Evolutionary conservation across 2,329 filamentous ascomycete species (phyloP), one percentile per base, ranked within the genome.

Genomic region (Cladorrhinum sp.): DNA sequence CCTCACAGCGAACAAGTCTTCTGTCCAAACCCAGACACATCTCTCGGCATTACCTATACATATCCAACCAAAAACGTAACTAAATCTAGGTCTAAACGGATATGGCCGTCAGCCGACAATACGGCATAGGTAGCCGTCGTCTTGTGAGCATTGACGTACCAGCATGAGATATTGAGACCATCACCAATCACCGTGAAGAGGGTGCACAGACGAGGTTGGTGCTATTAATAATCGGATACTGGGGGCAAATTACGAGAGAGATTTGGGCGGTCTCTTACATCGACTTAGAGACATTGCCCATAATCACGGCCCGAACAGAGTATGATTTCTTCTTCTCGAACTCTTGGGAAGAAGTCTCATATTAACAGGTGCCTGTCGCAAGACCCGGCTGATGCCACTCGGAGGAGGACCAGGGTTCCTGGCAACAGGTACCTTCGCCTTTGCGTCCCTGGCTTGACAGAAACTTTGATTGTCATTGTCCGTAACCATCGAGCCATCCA

Each of bases 401-500:
- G 16, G 18, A 45, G 18, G 41, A 45, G 32, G 41, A 45, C 41
- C 18, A 45, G 41, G 41, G 41, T 45, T 45, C 41, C 41, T 12
- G 6, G 41, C 41, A 45, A 45, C 8, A 45, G 18, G 41, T 45
- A 45, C 41, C 10, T 13, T 52, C 36, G 45, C 20, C 50, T 50
- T 55, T 55, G 2, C 18, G 18, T 18, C 41, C 41, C 16, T 45
- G 41, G 41, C 22, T 20, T 45, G 41, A 22, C 41, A 45, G 41
- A 45, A 45, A 45, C 41, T 45, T 22, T 45, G 41, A 45, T 45
- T 45, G 41, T 45, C 41, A 22, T 20, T 45, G n/a, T 45, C 41
- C 18, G n/a, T 22, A n/a, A n/a, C 41, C 27, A 55, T 59, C 53
- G 59, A 59, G 58, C 58, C 55, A 57, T 58, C 54, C 41, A 45